Evolutionary conservation across 768 basidiomycete genomes (phyloP).

Genomic region (Thelephora ganbajun): DNA sequence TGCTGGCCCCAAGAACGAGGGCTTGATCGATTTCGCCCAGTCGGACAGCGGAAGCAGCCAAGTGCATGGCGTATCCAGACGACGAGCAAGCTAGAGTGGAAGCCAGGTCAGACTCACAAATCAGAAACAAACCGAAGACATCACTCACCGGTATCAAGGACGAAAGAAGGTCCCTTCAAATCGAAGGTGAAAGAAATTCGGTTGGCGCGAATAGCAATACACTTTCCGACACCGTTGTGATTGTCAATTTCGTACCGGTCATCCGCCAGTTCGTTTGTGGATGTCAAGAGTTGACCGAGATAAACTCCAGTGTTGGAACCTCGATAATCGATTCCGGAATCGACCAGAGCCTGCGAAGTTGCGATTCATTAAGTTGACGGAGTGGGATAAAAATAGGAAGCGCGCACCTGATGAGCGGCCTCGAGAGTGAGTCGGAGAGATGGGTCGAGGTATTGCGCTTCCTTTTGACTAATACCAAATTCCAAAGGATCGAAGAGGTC

Average conservation of each 20-base stretch:
- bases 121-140: neutral
- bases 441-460: slow-evolving; percentile 18
- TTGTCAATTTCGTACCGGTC: slow-evolving; percentile 16
- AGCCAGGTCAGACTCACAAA: neutral
- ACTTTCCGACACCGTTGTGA: slow-evolving; percentile 18
- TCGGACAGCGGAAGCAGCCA: slow-evolving; percentile 29
- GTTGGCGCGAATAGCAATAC: slow-evolving; percentile 17
- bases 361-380: neutral
- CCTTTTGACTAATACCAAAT: slow-evolving; percentile 20
- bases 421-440: slow-evolving; percentile 18
- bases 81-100: slow-evolving; percentile 15
- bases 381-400: neutral
- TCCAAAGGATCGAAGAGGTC: slow-evolving; percentile 21
- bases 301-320: slow-evolving; percentile 9
- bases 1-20: slow-evolving; percentile 22
- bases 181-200: slow-evolving; percentile 22
- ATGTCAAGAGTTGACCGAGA: slow-evolving; percentile 13
- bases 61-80: slow-evolving; percentile 29
- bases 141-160: slow-evolving; percentile 26
- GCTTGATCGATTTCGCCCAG: slow-evolving; percentile 32
- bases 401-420: slow-evolving; percentile 16
- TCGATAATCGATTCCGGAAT: slow-evolving; percentile 11
- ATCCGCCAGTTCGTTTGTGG: slow-evolving; percentile 16
- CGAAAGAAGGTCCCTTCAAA: slow-evolving; percentile 31
- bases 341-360: slow-evolving; percentile 6